These are phyloP conservation scores for Paraurostyla sp. DNA, from an alignment of 73 alveolate genomes.

Conservation along the genomic window DNA sequence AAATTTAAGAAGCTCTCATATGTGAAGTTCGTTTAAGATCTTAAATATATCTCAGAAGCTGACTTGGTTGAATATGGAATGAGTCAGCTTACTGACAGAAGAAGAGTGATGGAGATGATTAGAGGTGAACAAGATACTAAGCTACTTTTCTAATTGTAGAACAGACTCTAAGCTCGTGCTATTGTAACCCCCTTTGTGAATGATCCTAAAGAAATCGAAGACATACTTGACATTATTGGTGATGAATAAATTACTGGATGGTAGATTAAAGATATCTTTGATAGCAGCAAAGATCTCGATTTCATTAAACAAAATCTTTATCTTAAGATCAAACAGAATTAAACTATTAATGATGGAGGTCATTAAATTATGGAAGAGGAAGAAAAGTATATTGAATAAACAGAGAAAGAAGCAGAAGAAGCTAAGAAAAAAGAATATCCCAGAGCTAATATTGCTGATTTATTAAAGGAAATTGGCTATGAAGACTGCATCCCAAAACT, in stretches of 20 bases:
- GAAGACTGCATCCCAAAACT: slow-evolving; percentile 50
- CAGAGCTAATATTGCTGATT: slow-evolving; percentile 30
- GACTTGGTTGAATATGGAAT: slow-evolving; percentile 30
- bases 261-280: slow-evolving; percentile 47
- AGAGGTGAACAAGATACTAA: slow-evolving; percentile 43
- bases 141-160: slow-evolving; percentile 16
- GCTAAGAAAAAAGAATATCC: slow-evolving; percentile 41
- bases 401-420: not conserved
- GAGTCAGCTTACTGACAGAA: slow-evolving; percentile 49
- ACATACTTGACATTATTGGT: slow-evolving; percentile 35
- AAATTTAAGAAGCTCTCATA: slow-evolving; percentile 41
- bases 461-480: slow-evolving; percentile 31
- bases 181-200: not conserved
- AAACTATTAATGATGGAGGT: not conserved
- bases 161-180: slow-evolving; percentile 37
- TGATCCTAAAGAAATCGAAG: slow-evolving; percentile 25
- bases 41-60: slow-evolving; percentile 59
- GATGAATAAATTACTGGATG: slow-evolving; percentile 59
- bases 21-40: slow-evolving; percentile 25
- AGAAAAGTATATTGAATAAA: too few species aligned
- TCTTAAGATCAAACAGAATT: slow-evolving; percentile 16
- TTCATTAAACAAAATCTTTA: slow-evolving; percentile 34
- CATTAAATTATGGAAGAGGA: too few species aligned
- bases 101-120: slow-evolving; percentile 55
- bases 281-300: slow-evolving; percentile 13